Percentiles rank a stretch among this genome's conserved stretches.
phyloP scores from a whole-genome alignment of 352 stramenopile species.

The Phytophthora pini region DNA sequence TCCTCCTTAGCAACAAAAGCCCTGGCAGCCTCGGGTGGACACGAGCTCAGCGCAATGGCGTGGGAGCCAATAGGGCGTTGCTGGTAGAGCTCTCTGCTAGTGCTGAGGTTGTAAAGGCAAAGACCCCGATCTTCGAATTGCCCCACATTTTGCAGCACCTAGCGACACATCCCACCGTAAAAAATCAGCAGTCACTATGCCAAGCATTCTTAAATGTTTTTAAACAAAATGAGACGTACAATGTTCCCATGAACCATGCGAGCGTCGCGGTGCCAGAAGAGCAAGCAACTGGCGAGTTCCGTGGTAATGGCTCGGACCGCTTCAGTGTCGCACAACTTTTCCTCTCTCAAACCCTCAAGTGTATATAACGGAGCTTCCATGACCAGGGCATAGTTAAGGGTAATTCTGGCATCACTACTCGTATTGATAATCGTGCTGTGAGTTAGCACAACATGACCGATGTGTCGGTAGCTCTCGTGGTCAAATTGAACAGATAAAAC shows the following conservation, averaged over 20 bases:
- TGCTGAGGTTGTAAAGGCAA: slow-evolving; percentile 51
- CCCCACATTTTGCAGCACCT: slow-evolving; percentile 53
- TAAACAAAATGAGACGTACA: slow-evolving; percentile 30
- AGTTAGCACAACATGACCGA: slow-evolving; percentile 25
- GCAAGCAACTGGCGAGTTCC: slow-evolving; percentile 56
- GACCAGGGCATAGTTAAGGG: slow-evolving; percentile 62
- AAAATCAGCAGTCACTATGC: not conserved
- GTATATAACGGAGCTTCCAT: slow-evolving; percentile 62
- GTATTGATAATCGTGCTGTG: slow-evolving; percentile 15
- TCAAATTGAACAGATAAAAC: not conserved
- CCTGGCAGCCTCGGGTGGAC: slow-evolving; percentile 59
- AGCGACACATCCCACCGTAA: not conserved
- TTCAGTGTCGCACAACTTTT: slow-evolving; percentile 43
- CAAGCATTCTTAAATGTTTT: not conserved
- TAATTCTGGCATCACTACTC: slow-evolving; percentile 54
- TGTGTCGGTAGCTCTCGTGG: slow-evolving; percentile 1
- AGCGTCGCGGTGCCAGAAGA: slow-evolving; percentile 66
- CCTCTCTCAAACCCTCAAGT: slow-evolving; percentile 41
- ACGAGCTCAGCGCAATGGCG: slow-evolving; percentile 36
- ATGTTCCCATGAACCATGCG: slow-evolving; percentile 70
- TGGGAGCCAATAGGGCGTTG: slow-evolving; percentile 33
- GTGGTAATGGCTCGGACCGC: slow-evolving; percentile 41
- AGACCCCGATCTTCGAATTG: slow-evolving; percentile 52
- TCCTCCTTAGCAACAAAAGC: slow-evolving; percentile 48
- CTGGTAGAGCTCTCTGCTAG: slow-evolving; percentile 49